These are phyloP conservation scores for Glaciozyma antarctica DNA, from an alignment of 768 basidiomycete species.

Conservation along the genomic window DNA sequence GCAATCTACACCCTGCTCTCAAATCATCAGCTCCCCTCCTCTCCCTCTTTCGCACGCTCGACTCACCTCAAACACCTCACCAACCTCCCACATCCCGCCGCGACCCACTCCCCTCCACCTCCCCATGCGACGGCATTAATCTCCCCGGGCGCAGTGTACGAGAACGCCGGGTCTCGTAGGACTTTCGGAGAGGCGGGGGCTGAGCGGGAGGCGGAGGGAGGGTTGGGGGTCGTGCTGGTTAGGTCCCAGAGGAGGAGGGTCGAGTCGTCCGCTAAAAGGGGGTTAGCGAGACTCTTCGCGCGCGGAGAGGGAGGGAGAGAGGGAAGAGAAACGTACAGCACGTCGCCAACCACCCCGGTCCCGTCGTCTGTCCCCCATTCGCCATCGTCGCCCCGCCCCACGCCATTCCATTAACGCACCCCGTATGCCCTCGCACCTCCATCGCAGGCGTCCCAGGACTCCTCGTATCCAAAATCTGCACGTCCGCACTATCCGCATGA, in stretches of 20 bases:
- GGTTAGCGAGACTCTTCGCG: neutral
- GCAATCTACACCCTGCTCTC: too few relatives aligned
- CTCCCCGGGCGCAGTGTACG: conserved; percentile 66
- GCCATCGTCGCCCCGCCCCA: conserved; percentile 61
- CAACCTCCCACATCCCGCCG: conserved; percentile 68
- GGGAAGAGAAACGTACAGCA: conserved; percentile 11
- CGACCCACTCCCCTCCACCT: conserved; percentile 59
- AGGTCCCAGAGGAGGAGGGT: conserved; percentile 93
- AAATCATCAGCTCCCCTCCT: too few relatives aligned
- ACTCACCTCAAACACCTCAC: conserved; percentile 41
- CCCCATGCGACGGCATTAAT: conserved; percentile 74
- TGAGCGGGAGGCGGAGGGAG: conserved; percentile 34
- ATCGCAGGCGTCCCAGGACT: conserved; percentile 91
- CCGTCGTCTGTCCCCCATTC: conserved; percentile 73
- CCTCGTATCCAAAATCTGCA: conserved; percentile 93
- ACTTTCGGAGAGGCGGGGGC: conserved; percentile 52
- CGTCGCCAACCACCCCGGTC: conserved; percentile 55
- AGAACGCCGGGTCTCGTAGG: conserved; percentile 69
- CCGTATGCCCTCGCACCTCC: conserved; percentile 74
- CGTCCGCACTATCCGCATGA: conserved; percentile 79
- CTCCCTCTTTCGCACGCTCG: too few relatives aligned
- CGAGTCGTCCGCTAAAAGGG: conserved; percentile 68
- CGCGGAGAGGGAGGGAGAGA: neutral
- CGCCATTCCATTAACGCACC: conserved; percentile 72
- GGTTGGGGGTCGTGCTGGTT: conserved; percentile 48